Evolutionary conservation across 495 filamentous ascomycete genomes (phyloP), one percentile per base, ranked within the genome.

Genomic region (Daldinia vernicosa): DNA sequence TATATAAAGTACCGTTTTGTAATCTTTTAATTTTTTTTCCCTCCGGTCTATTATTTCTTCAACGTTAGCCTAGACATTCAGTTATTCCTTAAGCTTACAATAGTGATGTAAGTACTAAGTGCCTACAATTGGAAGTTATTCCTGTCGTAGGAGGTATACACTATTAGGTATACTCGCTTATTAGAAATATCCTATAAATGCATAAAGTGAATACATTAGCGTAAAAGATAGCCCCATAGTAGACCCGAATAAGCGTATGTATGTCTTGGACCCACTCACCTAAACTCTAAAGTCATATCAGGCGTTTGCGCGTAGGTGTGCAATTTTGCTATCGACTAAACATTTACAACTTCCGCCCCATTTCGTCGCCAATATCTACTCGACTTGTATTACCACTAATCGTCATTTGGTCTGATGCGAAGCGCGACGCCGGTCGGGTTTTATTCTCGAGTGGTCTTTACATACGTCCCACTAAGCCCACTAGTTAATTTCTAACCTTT

Each of bases 221-320:
- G 26, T 30, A 17, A 30, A 53, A 53, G 12, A 30, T 30, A 30
- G 50, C 50, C 50, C 50, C 50, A 53, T 9, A 53, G 22, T 53
- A 27, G 27, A 30, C 15, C 50, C 26, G 24, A 53, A 53, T 53
- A 53, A 53, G 27, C 24, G 50, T 24, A 53, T 8, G 50, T 28
- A 24, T 30, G 24, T 53, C 50, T 53, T 40, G 24, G 62, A 61
- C 68, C 63, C 60, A 60, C 60, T 37, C 15, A 37, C 32, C 35
- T 60, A 65, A 70, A 62, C 51, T 51, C 27, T 37, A 71, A 66
- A 62, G 63, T 71, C 47, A 66, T 67, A 56, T 71, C 68, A 63
- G 63, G 57, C 52, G 39, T 62, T 66, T 66, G 69, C 69, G 69
- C 63, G 69, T 67, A 52, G 69, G 17, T 59, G 27, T 66, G 14